Conservation (phyloP, 495 filamentous ascomycete genomes). For the Rhizodiscina lignyota region DNA sequence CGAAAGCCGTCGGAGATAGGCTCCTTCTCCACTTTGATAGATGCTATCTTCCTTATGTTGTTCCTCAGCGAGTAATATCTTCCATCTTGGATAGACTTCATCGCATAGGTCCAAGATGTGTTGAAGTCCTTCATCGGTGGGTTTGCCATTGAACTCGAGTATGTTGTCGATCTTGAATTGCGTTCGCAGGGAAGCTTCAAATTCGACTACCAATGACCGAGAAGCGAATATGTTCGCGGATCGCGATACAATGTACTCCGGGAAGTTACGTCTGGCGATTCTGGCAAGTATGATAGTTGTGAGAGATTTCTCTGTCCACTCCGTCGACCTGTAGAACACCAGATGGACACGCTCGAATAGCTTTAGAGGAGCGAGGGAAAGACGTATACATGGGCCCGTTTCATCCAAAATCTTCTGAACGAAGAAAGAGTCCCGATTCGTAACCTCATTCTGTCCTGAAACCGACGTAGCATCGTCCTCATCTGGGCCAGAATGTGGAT, state of each 20-base stretch:
- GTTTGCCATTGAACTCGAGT: constrained; percentile 70
- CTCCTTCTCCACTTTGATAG: constrained; percentile 74
- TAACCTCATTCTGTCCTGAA: constrained; percentile 16
- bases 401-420: constrained; percentile 60
- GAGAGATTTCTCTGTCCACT: constrained; percentile 94
- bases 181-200: constrained; percentile 69
- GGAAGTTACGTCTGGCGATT: constrained; percentile 74
- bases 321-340: constrained; percentile 89
- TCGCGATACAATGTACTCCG: constrained; percentile 76
- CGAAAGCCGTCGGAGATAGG: constrained; percentile 80
- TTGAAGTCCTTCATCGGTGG: constrained; percentile 43
- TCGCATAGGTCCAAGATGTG: constrained; percentile 58
- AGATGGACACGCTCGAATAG: constrained; percentile 90
- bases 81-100: constrained; percentile 67
- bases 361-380: constrained; percentile 54
- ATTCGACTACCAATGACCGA: constrained; percentile 61
- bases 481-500: constrained; percentile 5
- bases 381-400: constrained; percentile 69
- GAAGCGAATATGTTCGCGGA: constrained; percentile 79
- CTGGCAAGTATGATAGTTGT: constrained; percentile 90
- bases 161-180: constrained; percentile 73
- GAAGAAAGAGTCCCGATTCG: constrained; percentile 40
- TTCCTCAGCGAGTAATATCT: constrained; percentile 53
- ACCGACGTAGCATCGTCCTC: constrained; percentile 4
- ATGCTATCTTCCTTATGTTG: constrained; percentile 61